Conservation (phyloP, 2,329 filamentous ascomycete genomes). For the Helicocarpus griseus region DNA sequence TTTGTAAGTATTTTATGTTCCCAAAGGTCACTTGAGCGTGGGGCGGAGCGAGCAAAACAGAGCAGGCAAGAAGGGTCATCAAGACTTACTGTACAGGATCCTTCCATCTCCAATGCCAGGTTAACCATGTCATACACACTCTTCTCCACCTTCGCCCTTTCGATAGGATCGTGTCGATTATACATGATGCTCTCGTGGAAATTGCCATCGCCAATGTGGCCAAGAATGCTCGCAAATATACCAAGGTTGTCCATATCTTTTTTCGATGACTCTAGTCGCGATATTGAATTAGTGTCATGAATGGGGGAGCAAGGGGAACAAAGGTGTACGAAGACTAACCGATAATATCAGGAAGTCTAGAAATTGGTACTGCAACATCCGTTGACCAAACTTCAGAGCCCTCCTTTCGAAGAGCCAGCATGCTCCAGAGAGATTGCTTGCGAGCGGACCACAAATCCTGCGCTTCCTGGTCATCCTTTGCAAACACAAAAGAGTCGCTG, state of each 20-base stretch:
- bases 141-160: conserved; percentile 65
- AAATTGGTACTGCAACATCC: conserved; percentile 53
- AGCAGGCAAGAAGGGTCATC: not conserved
- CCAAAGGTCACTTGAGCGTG: no score
- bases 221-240: conserved; percentile 76
- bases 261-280: conserved; percentile 63
- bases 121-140: conserved; percentile 86
- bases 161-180: conserved; percentile 56
- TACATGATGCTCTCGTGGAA: conserved; percentile 94
- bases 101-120: conserved; percentile 86
- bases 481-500: conserved; percentile 46
- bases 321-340: conserved; percentile 25
- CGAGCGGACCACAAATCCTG: conserved; percentile 51
- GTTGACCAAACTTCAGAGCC: conserved; percentile 53
- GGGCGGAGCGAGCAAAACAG: not conserved
- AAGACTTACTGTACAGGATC: conserved; percentile 62
- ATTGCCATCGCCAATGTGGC: conserved; percentile 88
- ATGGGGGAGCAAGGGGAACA: not conserved
- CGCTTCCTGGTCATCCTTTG: conserved; percentile 43
- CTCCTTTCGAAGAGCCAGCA: conserved; percentile 45
- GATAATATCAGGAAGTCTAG: conserved; percentile 52
- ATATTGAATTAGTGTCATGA: conserved; percentile 7
- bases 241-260: conserved; percentile 80
- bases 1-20: not conserved
- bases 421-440: conserved; percentile 53